phyloP scores from a whole-genome alignment of 495 filamentous ascomycete genomes.

The Neurospora sp. region DNA sequence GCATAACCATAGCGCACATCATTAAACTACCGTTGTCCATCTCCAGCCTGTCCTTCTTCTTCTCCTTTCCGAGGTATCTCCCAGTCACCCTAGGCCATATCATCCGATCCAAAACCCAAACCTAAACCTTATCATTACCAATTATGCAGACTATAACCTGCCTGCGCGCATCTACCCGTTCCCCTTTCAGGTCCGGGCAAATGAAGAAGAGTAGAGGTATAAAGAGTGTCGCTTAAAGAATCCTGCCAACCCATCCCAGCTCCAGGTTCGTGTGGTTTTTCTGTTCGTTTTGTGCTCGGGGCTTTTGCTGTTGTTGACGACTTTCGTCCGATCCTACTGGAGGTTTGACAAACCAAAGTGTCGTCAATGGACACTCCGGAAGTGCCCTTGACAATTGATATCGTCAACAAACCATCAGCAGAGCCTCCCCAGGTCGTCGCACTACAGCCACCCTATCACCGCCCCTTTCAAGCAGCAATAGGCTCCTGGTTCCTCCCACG shows the following conservation, averaged over 20 bases:
- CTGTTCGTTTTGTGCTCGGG: neutral
- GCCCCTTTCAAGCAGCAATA: conserved; percentile 15
- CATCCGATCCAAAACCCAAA: neutral
- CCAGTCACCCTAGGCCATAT: neutral
- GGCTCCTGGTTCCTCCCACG: conserved; percentile 32
- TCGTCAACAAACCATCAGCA: too few species aligned
- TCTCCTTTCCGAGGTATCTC: neutral
- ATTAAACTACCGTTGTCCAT: neutral
- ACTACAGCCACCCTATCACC: neutral
- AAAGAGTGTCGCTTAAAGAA: neutral
- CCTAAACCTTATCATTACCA: neutral
- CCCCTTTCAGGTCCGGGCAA: neutral
- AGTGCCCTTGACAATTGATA: too few species aligned
- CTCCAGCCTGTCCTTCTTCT: neutral
- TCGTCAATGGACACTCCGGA: too few species aligned
- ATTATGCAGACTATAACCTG: neutral
- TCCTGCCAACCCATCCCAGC: neutral
- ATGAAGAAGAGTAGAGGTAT: neutral
- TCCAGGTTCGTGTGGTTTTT: neutral
- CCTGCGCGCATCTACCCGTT: neutral
- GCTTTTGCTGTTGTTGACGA: neutral
- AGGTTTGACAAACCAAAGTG: too few species aligned
- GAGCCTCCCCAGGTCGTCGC: too few species aligned
- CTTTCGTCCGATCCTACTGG: neutral
- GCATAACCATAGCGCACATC: neutral